Evolutionary conservation across 768 basidiomycete genomes (phyloP), one percentile per base, ranked within the genome.

Genomic region (Albatrellus ellisii): DNA sequence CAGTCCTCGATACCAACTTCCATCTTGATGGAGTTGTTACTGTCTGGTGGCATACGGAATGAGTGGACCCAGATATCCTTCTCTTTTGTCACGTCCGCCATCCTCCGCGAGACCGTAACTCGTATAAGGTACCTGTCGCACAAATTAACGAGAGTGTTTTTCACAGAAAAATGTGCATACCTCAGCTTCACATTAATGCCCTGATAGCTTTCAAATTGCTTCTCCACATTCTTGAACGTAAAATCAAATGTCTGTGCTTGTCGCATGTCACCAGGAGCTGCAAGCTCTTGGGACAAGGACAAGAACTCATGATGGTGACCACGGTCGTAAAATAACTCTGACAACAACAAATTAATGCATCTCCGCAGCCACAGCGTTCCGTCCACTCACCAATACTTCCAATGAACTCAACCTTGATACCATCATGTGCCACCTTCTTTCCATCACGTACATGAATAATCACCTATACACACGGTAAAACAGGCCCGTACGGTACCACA

Each of bases 1-100:
- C 95, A 98, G 56, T 98, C 95, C 59, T 98, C 95, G 46, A 99
- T 99, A 6, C 95, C 95, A 27, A 98, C 95, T 64, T 97, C 95
- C 95, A 99, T 98, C 70, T 94, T 97, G 65, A 98, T 98, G 31
- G 88, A 82, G 59, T 94, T 97, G 60, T 95, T 97, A 55, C 77
- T 86, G 60, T 98, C 95, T 43, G 94, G 91, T 8, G 94, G 95
- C 88, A 97, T 97, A 27, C 92, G 83, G 68, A 84, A 99, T 3
- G 87, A 94, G 59, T 99, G 94, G 3, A 98, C 94, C 94, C 94
- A 98, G 15, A 97, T 57, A 48, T 99, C 95, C 57, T 70, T 80
- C 62, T 98, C 95, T 61, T 94, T 94, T 36, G 73, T 65, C 4
- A 92, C 88, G 53, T 97, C 92, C 14, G 90, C 91, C 70, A 97